Evolutionary conservation across 164 flowering plant genomes (phyloP).

Genomic region (Stephania cephalantha): DNA sequence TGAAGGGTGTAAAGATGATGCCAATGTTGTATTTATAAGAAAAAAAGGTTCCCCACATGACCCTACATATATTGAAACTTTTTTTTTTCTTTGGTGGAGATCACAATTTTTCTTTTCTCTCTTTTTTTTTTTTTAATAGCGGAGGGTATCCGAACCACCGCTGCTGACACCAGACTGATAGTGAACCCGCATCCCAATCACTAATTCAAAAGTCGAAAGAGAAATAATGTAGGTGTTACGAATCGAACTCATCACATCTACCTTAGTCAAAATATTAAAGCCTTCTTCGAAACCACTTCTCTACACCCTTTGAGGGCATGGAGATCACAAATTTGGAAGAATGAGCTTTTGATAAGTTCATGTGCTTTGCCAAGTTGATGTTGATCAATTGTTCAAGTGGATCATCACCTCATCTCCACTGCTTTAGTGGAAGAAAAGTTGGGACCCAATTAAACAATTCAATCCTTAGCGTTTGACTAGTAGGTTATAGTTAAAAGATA

Average conservation of each 20-base stretch:
- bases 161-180: too few species aligned
- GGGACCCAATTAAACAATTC: constrained; percentile 15
- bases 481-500: too few species aligned
- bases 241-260: too few species aligned
- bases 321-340: background rate
- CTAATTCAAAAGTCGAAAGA: too few species aligned
- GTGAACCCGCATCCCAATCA: too few species aligned
- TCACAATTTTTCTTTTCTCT: background rate
- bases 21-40: constrained; percentile 26
- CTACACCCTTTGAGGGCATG: background rate
- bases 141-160: too few species aligned
- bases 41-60: background rate
- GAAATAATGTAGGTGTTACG: too few species aligned
- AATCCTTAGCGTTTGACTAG: constrained; percentile 19
- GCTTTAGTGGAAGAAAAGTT: constrained; percentile 12
- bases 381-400: constrained; percentile 14
- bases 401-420: constrained; percentile 21
- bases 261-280: too few species aligned
- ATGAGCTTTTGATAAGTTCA: background rate
- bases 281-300: too few species aligned
- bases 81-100: background rate
- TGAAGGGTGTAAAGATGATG: constrained; percentile 13
- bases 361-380: background rate
- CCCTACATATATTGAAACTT: constrained; percentile 10
- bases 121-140: too few species aligned